A percentile compares a stretch with the other conserved stretches of the same genome.
Conservation (phyloP, 495 filamentous ascomycete genomes). For the Echria macrotheca region DNA sequence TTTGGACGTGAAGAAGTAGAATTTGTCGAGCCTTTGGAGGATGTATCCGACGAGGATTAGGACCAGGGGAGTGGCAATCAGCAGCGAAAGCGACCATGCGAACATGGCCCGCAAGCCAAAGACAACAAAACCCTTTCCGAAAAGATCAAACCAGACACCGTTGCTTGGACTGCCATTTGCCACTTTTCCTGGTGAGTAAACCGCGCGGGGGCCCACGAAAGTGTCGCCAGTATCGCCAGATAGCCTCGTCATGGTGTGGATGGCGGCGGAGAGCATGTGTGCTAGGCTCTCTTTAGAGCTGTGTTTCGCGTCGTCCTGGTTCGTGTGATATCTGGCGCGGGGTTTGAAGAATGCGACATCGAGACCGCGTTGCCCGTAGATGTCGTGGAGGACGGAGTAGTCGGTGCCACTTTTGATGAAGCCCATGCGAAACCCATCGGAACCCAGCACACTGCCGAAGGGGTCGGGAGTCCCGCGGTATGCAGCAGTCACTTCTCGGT, state of each 20-base stretch:
- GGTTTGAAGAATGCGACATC: slow-evolving; percentile 89
- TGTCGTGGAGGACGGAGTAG: slow-evolving; percentile 77
- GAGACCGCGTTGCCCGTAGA: slow-evolving; percentile 77
- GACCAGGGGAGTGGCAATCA: slow-evolving; percentile 69
- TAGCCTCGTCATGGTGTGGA: slow-evolving; percentile 65
- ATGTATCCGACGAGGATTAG: slow-evolving; percentile 66
- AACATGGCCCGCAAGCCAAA: slow-evolving; percentile 78
- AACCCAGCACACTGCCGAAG: slow-evolving; percentile 75
- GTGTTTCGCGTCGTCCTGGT: slow-evolving; percentile 79
- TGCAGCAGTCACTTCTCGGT: slow-evolving; percentile 75
- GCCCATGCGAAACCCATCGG: slow-evolving; percentile 75
- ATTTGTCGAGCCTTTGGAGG: slow-evolving; percentile 65
- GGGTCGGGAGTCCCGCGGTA: slow-evolving; percentile 69
- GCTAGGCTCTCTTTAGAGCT: slow-evolving; percentile 71
- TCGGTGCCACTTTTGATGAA: slow-evolving; percentile 82
- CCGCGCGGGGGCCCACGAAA: slow-evolving; percentile 57
- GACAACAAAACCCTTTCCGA: slow-evolving; percentile 74
- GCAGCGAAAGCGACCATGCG: slow-evolving; percentile 74
- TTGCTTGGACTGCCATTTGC: slow-evolving; percentile 60
- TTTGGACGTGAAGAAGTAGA: slow-evolving; percentile 65
- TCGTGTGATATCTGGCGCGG: slow-evolving; percentile 83
- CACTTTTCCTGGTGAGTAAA: slow-evolving; percentile 52
- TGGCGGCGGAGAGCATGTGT: slow-evolving; percentile 86
- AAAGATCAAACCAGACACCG: slow-evolving; percentile 93
- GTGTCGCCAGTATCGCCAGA: slow-evolving; percentile 61